Conservation (phyloP, 805 yeast species). For the Lipomyces anomalus region DNA sequence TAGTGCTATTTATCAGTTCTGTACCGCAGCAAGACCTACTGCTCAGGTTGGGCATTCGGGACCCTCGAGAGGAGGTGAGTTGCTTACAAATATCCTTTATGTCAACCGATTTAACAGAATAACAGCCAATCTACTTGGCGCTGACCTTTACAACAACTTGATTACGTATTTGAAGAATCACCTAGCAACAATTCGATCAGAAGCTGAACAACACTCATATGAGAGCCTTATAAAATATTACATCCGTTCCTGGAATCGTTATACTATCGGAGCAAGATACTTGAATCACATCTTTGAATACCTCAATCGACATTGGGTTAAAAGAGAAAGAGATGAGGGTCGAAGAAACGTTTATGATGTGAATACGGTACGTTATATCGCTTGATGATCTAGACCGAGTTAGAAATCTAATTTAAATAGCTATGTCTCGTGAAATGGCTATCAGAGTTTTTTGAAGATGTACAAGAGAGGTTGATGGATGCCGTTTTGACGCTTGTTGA, state of each 20-base stretch:
- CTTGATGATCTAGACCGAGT: no score
- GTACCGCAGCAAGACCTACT: slow-evolving; percentile 24
- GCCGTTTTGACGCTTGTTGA: slow-evolving; percentile 75
- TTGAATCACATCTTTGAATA: slow-evolving; percentile 91
- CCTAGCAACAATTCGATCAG: slow-evolving; percentile 34
- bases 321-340: slow-evolving; percentile 91
- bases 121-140: slow-evolving; percentile 63
- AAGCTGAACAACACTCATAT: slow-evolving; percentile 41
- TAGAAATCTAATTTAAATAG: no score
- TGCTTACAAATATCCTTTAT: no score
- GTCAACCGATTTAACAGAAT: background rate
- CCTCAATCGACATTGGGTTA: slow-evolving; percentile 96
- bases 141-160: slow-evolving; percentile 74
- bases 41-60: slow-evolving; percentile 20
- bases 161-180: slow-evolving; percentile 60
- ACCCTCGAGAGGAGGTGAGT: slow-evolving; percentile 18
- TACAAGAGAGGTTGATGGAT: slow-evolving; percentile 52
- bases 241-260: slow-evolving; percentile 83
- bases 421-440: slow-evolving; percentile 85
- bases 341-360: slow-evolving; percentile 86
- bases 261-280: slow-evolving; percentile 83
- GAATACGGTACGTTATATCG: slow-evolving; percentile 47
- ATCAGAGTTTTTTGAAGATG: slow-evolving; percentile 65
- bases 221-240: slow-evolving; percentile 77
- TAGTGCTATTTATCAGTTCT: slow-evolving; percentile 25